These are phyloP conservation scores for Crassisporium funariophilum DNA, from an alignment of 768 basidiomycete species.

Conservation along the genomic window DNA sequence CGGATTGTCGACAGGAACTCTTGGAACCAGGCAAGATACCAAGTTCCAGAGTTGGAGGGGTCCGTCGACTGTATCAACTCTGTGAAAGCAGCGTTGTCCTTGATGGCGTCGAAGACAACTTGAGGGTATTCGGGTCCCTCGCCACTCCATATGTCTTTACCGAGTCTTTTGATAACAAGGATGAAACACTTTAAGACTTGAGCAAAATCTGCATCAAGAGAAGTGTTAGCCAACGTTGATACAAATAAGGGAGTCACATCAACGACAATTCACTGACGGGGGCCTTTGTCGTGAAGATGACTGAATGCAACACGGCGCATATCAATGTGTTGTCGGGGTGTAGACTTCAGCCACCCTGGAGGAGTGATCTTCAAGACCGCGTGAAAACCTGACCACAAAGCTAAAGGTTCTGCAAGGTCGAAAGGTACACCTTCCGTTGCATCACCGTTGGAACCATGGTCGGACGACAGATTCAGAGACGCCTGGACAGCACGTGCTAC, in stretches of 20 bases:
- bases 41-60: conserved; percentile 36
- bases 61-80: conserved; percentile 42
- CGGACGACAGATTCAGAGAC: neutral
- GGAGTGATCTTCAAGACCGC: conserved; percentile 57
- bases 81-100: conserved; percentile 67
- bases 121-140: conserved; percentile 75
- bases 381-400: conserved; percentile 56
- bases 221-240: conserved; percentile 36
- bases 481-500: conserved; percentile 36
- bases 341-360: conserved; percentile 36
- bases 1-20: conserved; percentile 63
- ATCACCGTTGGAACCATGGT: neutral
- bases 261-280: conserved; percentile 24
- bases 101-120: conserved; percentile 80
- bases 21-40: conserved; percentile 66
- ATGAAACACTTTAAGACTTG: conserved; percentile 61
- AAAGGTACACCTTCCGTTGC: no score
- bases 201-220: conserved; percentile 50
- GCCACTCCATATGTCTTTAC: conserved; percentile 62
- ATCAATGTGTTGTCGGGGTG: conserved; percentile 37
- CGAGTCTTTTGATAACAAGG: conserved; percentile 60
- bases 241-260: conserved; percentile 28
- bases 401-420: conserved; percentile 18
- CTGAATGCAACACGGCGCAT: conserved; percentile 56
- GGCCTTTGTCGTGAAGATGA: conserved; percentile 36